These are phyloP conservation scores for Globisporangium iwayamae DNA, from an alignment of 352 stramenopile genomes.

Conservation along the genomic window DNA sequence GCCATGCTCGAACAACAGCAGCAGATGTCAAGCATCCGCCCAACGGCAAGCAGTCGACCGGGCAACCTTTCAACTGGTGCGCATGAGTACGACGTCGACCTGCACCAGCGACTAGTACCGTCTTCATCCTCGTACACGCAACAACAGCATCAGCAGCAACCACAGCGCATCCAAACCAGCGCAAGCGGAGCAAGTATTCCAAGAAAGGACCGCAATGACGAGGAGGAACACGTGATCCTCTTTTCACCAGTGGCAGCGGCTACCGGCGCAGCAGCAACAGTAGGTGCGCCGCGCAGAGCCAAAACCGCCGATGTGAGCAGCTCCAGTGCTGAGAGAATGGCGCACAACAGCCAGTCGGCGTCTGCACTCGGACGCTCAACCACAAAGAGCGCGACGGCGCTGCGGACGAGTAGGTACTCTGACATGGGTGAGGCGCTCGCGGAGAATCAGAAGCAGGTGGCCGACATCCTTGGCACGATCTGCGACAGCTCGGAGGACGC, in stretches of 20 bases:
- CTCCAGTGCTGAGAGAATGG: not conserved
- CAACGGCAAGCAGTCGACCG: not conserved
- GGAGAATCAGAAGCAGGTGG: slow-evolving; percentile 56
- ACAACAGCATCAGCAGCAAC: slow-evolving; percentile 1
- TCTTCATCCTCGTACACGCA: not conserved
- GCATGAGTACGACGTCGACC: not conserved
- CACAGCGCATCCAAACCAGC: not conserved
- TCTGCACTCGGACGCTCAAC: slow-evolving; percentile 11
- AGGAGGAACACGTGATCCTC: slow-evolving; percentile 9
- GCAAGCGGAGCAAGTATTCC: not conserved
- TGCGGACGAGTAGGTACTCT: slow-evolving; percentile 25
- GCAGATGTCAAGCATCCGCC: not conserved
- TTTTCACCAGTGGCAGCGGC: slow-evolving; percentile 8
- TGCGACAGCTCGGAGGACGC: slow-evolving; percentile 31
- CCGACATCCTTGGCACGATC: slow-evolving; percentile 46
- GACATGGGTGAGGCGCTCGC: slow-evolving; percentile 45
- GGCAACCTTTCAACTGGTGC: not conserved
- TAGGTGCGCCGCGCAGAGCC: slow-evolving; percentile 14
- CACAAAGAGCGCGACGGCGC: slow-evolving; percentile 15
- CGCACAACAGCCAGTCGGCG: not conserved
- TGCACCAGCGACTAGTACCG: not conserved
- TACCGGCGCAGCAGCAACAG: not conserved
- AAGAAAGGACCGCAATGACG: not conserved
- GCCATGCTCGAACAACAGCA: not conserved
- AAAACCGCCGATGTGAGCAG: slow-evolving; percentile 22